phyloP scores from a whole-genome alignment of 2,329 filamentous ascomycete genomes.

The Calonectria leucothoes region DNA sequence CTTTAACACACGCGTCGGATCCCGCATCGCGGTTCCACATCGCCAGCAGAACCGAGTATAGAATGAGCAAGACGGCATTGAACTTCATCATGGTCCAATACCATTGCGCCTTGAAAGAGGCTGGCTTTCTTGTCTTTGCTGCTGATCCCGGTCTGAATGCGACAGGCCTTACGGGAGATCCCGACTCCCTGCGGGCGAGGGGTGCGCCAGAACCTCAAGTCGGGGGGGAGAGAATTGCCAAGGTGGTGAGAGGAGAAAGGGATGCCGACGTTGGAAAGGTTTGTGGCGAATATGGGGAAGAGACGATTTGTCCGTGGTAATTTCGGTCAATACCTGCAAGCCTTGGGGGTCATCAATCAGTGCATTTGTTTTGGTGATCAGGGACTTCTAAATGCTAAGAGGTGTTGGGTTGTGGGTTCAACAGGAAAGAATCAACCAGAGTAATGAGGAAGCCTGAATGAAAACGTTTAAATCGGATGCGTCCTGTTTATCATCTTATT shows the following conservation, averaged over 20 bases:
- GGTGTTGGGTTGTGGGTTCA: too few species aligned
- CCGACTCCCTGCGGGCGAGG: constrained; percentile 1
- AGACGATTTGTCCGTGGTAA: constrained; percentile 14
- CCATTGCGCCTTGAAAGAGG: constrained; percentile 7
- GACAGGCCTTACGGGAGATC: constrained; percentile 8
- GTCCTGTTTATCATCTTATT: not conserved
- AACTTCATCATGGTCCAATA: constrained; percentile 24
- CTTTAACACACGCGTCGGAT: constrained; percentile 7
- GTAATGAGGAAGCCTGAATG: too few species aligned
- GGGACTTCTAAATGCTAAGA: not conserved
- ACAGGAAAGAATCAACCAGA: too few species aligned
- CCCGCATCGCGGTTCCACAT: constrained; percentile 2
- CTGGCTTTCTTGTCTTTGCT: constrained; percentile 8
- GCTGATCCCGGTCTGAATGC: constrained; percentile 22
- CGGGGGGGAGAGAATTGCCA: constrained; percentile 18
- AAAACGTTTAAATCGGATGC: not conserved
- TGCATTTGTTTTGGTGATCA: too few species aligned
- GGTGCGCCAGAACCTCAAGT: constrained; percentile 17
- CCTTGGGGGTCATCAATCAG: not conserved
- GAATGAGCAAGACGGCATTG: constrained; percentile 15
- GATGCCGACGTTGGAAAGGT: constrained; percentile 12
- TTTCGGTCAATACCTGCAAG: not conserved
- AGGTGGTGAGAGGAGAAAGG: constrained; percentile 16
- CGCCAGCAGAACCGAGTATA: constrained; percentile 13
- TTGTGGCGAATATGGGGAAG: constrained; percentile 11